Conservation (phyloP, 345 rosid genomes). For the Excoecaria cochinchinensis region DNA sequence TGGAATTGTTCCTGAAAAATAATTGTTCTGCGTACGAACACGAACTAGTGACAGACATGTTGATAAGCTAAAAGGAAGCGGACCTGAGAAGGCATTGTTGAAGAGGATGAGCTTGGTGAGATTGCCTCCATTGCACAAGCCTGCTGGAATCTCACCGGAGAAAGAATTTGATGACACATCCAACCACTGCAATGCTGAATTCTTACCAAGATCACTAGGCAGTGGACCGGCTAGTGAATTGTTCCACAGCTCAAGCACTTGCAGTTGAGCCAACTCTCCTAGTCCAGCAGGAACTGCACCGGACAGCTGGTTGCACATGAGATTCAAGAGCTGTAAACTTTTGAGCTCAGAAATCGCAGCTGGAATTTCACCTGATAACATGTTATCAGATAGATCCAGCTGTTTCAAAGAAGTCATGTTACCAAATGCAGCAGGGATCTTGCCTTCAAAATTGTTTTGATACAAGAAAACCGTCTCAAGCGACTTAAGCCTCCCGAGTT, state of each 20-base stretch:
- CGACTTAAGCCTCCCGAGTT: conserved; percentile 57
- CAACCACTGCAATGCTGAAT: conserved; percentile 78
- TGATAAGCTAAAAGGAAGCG: conserved; percentile 56
- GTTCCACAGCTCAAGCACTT: conserved; percentile 83
- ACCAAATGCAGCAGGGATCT: conserved; percentile 63
- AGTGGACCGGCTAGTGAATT: conserved; percentile 78
- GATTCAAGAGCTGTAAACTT: conserved; percentile 73
- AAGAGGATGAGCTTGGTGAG: conserved; percentile 88
- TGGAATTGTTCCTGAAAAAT: conserved; percentile 67
- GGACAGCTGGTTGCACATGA: conserved; percentile 74
- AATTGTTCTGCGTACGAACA: conserved; percentile 80
- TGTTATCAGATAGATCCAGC: conserved; percentile 84
- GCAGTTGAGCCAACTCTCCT: conserved; percentile 48
- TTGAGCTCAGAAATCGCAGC: conserved; percentile 50
- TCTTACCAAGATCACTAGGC: conserved; percentile 69
- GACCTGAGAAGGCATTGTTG: conserved; percentile 81
- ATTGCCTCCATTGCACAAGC: conserved; percentile 66
- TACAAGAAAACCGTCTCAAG: conserved; percentile 68
- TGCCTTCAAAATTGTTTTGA: conserved; percentile 64
- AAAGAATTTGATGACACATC: conserved; percentile 80
- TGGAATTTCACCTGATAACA: conserved; percentile 65
- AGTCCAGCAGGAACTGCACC: conserved; percentile 63
- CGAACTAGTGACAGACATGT: conserved; percentile 73
- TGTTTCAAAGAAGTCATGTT: conserved; percentile 52
- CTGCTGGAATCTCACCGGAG: conserved; percentile 67